phyloP scores from a whole-genome alignment of 768 basidiomycete genomes.

The Wakefieldia striispora region DNA sequence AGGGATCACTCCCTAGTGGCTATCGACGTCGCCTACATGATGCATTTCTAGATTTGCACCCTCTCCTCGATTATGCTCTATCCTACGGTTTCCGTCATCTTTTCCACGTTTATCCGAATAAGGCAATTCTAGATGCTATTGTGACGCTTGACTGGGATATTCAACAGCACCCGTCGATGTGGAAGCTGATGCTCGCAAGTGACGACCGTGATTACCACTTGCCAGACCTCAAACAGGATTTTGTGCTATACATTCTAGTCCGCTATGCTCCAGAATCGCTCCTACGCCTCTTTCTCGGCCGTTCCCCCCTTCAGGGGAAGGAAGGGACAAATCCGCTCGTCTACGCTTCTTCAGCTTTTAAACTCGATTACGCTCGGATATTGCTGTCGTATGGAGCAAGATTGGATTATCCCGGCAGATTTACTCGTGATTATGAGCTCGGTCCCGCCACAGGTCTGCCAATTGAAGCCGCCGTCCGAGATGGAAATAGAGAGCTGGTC shows the following conservation, averaged over 20 bases:
- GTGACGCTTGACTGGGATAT: too few species aligned
- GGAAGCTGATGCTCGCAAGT: too few species aligned
- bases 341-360: background rate
- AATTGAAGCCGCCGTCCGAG: background rate
- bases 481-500: background rate
- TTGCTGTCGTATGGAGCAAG: background rate
- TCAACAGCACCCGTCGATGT: too few species aligned
- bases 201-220: background rate
- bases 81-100: too few species aligned
- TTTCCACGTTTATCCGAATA: too few species aligned
- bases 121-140: too few species aligned
- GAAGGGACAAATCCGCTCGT: slow-evolving; percentile 2
- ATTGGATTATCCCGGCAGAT: background rate
- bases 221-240: background rate
- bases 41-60: too few species aligned
- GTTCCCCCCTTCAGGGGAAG: background rate
- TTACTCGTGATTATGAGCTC: background rate
- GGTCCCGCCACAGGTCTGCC: background rate
- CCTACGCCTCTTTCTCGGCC: background rate
- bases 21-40: too few species aligned
- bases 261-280: background rate
- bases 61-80: too few species aligned
- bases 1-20: too few species aligned
- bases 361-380: background rate
- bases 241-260: background rate